Percentiles rank a stretch among this genome's conserved stretches.
phyloP scores from a whole-genome alignment of 2,329 filamentous ascomycete genomes.

The Chaetothyriales sp. region DNA sequence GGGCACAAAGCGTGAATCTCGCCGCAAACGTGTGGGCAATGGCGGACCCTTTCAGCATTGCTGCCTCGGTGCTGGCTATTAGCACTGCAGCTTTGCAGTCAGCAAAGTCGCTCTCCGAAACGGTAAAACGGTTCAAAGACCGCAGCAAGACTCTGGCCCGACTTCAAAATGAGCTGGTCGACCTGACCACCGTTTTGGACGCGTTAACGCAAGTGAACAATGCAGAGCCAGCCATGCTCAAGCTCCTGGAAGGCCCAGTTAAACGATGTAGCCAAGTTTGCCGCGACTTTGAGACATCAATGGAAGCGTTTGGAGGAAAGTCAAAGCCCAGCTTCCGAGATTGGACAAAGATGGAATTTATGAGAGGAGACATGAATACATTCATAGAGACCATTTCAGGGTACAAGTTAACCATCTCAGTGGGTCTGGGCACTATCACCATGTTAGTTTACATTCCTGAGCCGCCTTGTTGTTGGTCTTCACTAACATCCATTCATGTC shows the following conservation, averaged over 20 bases:
- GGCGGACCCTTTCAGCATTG: constrained; percentile 24
- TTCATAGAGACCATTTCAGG: constrained; percentile 26
- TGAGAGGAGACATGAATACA: constrained; percentile 26
- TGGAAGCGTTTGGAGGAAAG: constrained; percentile 22
- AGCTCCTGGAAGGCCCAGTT: constrained; percentile 24
- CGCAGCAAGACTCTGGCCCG: constrained; percentile 23
- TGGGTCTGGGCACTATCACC: constrained; percentile 25
- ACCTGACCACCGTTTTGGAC: constrained; percentile 22
- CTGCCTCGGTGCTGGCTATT: constrained; percentile 21
- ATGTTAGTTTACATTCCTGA: constrained; percentile 20
- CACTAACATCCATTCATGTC: constrained; percentile 14
- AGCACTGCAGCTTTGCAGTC: constrained; percentile 24
- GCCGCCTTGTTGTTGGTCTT: constrained; percentile 2
- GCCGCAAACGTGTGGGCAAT: constrained; percentile 2
- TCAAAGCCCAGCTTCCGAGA: constrained; percentile 24
- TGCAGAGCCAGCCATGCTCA: constrained; percentile 18
- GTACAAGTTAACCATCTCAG: constrained; percentile 28
- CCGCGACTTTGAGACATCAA: constrained; percentile 19
- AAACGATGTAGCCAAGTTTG: constrained; percentile 25
- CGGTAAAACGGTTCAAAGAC: constrained; percentile 23
- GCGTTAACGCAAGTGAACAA: constrained; percentile 17
- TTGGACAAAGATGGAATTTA: constrained; percentile 30
- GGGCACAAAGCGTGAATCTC: no score
- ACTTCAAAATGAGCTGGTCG: constrained; percentile 22
- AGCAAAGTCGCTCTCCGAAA: constrained; percentile 21